Evolutionary conservation across 2,329 filamentous ascomycete genomes (phyloP).

Genomic region (Huntiella moniliformis): DNA sequence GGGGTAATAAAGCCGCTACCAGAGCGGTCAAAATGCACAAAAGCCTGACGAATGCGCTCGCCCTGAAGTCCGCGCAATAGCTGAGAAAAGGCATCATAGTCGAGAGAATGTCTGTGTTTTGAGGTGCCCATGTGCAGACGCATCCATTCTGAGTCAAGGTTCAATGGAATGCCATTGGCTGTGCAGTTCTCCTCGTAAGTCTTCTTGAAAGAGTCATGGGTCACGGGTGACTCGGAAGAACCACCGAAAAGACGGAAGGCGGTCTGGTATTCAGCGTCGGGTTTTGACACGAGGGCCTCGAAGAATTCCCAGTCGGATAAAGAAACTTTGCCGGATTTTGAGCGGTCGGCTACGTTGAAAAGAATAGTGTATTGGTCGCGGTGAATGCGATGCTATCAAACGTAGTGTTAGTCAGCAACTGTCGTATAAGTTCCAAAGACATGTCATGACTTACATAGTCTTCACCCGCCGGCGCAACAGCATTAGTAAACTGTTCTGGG

Average conservation of each 20-base stretch:
- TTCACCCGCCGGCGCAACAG: slow-evolving; percentile 68
- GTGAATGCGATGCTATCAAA: slow-evolving; percentile 79
- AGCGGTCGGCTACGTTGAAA: slow-evolving; percentile 76
- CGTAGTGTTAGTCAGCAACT: background rate
- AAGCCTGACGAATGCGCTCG: slow-evolving; percentile 88
- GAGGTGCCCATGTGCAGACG: slow-evolving; percentile 81
- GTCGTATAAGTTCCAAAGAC: background rate
- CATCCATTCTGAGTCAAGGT: slow-evolving; percentile 96
- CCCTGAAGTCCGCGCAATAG: slow-evolving; percentile 94
- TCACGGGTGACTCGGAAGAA: slow-evolving; percentile 65
- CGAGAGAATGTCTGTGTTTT: slow-evolving; percentile 75
- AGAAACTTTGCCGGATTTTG: slow-evolving; percentile 50
- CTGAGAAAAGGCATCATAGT: slow-evolving; percentile 92
- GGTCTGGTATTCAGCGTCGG: slow-evolving; percentile 96
- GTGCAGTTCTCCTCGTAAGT: slow-evolving; percentile 80
- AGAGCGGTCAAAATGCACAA: slow-evolving; percentile 78
- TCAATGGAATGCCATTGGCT: slow-evolving; percentile 70
- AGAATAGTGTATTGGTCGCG: slow-evolving; percentile 89
- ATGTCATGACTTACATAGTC: slow-evolving; percentile 57
- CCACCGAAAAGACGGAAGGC: slow-evolving; percentile 92
- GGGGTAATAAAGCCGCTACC: slow-evolving; percentile 90
- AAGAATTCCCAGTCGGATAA: slow-evolving; percentile 83
- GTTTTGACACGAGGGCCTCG: slow-evolving; percentile 81
- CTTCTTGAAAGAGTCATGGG: slow-evolving; percentile 72
- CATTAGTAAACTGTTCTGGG: slow-evolving; percentile 74